Evolutionary conservation across 441 rosid genomes (phyloP), one percentile per base, ranked within the genome.

Genomic region (Pelargonium australe): DNA sequence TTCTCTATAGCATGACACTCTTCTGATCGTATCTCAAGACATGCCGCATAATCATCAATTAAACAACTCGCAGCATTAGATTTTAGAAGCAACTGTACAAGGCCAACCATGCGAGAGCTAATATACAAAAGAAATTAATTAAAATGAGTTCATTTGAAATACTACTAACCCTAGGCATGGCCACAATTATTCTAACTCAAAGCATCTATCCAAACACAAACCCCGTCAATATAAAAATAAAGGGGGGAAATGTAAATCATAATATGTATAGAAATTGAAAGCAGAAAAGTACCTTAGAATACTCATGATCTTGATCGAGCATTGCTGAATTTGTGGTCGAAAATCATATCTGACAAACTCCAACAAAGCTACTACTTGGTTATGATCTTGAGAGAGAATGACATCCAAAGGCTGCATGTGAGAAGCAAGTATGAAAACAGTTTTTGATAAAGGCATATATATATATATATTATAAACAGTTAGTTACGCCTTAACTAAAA

Each of bases 271-370:
- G 68, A 49, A 45, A 63, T 74, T 28, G 65, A 47, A 49, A 73
- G 58, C 25, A 76, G 62, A 31, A 23, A 41, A 65, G 68, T 68
- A 81, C 98, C 98, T 95, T 75, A 95, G 77, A 75, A 92, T 80
- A 80, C 85, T 86, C 99, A 89, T 89, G 72, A 95, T 85, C 82
- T 88, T 92, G 82, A 95, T 84, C 64, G 98, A 92, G 73, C 82
- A 86, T 65, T 80, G 94, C 78, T 92, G 98, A 80, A 95, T 86
- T 83, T 85, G 82, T 4, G 85, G 89, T 68, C 73, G 88, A 82
- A 84, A 80, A 77, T 89, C 99, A 84, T 90, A 92, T 92, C 97
- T 90, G 70, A 92, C 89, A 77, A 86, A 92, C 88, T 90, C 99
- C 90, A 95, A 58, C 78, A 95, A 71, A 28, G 87, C 83, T 67